Evolutionary conservation across 2,329 filamentous ascomycete genomes (phyloP).

Genomic region (Metarhizium rileyi): DNA sequence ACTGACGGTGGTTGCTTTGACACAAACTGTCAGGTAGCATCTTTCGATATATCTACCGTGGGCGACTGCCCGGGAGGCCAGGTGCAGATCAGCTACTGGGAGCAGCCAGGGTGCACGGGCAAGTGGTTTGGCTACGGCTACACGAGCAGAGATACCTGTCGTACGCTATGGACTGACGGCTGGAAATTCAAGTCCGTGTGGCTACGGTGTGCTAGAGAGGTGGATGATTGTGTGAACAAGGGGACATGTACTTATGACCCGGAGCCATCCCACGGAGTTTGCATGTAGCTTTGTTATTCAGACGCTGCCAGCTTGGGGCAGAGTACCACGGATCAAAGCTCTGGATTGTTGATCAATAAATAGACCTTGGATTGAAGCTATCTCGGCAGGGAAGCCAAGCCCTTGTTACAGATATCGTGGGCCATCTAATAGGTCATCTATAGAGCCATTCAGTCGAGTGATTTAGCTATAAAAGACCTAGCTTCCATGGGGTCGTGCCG

Average conservation of each 20-base stretch:
- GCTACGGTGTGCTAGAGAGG: background rate
- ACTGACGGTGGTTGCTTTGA: background rate
- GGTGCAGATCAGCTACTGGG: conserved; percentile 4
- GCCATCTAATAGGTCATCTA: too few relatives aligned
- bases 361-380: too few relatives aligned
- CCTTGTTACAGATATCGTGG: too few relatives aligned
- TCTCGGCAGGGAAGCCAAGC: too few relatives aligned
- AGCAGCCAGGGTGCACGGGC: background rate
- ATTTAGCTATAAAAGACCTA: too few relatives aligned
- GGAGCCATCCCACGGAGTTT: background rate
- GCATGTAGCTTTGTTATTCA: background rate
- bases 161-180: background rate
- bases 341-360: too few relatives aligned
- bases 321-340: too few relatives aligned
- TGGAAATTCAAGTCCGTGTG: background rate
- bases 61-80: conserved; percentile 1
- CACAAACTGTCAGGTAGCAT: conserved; percentile 1
- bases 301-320: background rate
- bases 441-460: too few relatives aligned
- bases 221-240: background rate
- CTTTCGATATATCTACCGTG: background rate
- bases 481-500: too few relatives aligned
- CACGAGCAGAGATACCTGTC: background rate
- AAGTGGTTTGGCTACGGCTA: conserved; percentile 3
- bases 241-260: background rate